Conservation (phyloP, 257 asterid species). For the Ophiorrhiza pumila region DNA sequence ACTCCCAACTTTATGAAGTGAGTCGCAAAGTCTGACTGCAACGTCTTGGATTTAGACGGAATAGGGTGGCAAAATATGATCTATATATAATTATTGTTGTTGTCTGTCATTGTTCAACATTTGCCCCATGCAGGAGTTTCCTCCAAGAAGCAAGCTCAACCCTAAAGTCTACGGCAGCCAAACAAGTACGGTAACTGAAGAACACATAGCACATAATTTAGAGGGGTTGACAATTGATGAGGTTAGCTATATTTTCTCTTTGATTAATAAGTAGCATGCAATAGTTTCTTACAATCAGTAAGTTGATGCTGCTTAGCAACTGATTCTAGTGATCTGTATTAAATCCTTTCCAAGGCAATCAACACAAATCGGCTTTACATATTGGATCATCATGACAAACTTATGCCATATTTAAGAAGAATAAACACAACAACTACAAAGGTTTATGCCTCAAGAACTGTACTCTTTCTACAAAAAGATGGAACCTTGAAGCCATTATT, state of each 20-base stretch:
- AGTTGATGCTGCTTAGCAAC: neutral
- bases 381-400: conserved; percentile 61
- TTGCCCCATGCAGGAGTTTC: conserved; percentile 49
- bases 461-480: conserved; percentile 54
- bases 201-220: conserved; percentile 40
- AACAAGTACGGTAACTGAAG: conserved; percentile 45
- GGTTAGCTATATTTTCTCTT: conserved; percentile 23
- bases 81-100: no score
- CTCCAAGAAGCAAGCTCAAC: conserved; percentile 65
- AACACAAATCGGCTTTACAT: conserved; percentile 43
- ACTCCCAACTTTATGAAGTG: no score
- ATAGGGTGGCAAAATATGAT: no score
- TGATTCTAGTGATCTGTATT: neutral
- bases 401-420: conserved; percentile 61
- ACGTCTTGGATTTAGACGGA: no score
- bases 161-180: conserved; percentile 53
- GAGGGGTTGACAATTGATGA: conserved; percentile 50
- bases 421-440: conserved; percentile 52
- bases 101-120: neutral
- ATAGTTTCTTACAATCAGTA: no score
- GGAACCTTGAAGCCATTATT: conserved; percentile 68
- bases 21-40: no score
- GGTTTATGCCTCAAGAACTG: conserved; percentile 69
- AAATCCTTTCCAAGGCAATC: conserved; percentile 40
- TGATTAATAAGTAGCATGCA: neutral